Conservation (phyloP, 2,329 filamentous ascomycete genomes). For the Penicillium aurantiogriseum region DNA sequence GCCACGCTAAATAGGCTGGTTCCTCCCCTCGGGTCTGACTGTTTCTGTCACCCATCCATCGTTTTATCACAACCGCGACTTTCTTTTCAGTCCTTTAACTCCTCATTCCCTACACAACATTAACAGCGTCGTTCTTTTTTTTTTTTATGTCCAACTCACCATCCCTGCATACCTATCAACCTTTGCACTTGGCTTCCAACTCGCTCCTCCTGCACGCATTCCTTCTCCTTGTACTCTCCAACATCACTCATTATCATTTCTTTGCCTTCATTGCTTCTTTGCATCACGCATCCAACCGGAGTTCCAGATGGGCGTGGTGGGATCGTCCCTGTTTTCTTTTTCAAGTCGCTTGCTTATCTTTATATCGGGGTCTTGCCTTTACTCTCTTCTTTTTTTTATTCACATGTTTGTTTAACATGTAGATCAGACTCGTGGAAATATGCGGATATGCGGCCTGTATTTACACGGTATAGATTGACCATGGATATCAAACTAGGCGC, state of each 20-base stretch:
- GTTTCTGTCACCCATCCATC: not conserved
- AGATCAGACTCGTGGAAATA: not conserved
- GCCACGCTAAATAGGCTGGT: slow-evolving; percentile 16
- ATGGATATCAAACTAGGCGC: slow-evolving; percentile 1
- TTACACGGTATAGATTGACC: slow-evolving; percentile 4
- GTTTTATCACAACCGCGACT: not conserved
- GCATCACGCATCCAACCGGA: slow-evolving; percentile 31
- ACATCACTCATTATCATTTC: slow-evolving; percentile 1
- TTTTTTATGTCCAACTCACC: slow-evolving; percentile 6
- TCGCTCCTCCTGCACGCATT: not conserved
- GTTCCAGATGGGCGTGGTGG: slow-evolving; percentile 27
- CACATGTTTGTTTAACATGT: not conserved
- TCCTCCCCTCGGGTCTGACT: not conserved
- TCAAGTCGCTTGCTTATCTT: slow-evolving; percentile 2
- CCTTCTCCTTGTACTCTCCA: slow-evolving; percentile 1
- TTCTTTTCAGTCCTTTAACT: not conserved
- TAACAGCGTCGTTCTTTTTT: not conserved
- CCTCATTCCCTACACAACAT: slow-evolving; percentile 5
- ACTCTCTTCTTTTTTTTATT: not conserved
- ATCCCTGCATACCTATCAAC: not conserved
- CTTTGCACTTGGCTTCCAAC: slow-evolving; percentile 5
- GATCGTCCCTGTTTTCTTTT: slow-evolving; percentile 5
- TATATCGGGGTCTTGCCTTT: slow-evolving; percentile 9
- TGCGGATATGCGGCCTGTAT: slow-evolving; percentile 2
- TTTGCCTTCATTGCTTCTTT: slow-evolving; percentile 7